These are phyloP conservation scores for Bipolaris sorokiniana DNA, from an alignment of 2,329 filamentous ascomycete species.

Conservation along the genomic window DNA sequence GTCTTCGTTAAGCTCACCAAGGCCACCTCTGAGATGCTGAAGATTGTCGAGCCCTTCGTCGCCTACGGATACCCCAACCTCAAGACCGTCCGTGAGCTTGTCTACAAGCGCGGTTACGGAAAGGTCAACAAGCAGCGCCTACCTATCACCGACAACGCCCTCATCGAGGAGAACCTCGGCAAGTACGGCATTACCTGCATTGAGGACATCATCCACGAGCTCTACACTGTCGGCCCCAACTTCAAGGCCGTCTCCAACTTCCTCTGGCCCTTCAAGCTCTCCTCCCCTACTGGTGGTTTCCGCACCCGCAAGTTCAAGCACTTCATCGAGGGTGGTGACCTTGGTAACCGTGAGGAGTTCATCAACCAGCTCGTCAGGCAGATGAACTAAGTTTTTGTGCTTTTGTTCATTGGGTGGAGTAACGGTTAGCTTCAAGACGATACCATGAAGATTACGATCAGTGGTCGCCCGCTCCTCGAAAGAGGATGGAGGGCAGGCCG, in stretches of 20 bases:
- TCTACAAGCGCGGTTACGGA: conserved; percentile 98
- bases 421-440: conserved; percentile 36
- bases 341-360: conserved; percentile 98
- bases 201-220: conserved; percentile 99
- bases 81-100: conserved; percentile 97
- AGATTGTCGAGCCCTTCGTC: conserved; percentile 97
- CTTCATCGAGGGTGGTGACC: conserved; percentile 98
- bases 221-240: conserved; percentile 96
- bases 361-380: conserved; percentile 96
- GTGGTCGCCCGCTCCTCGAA: conserved; percentile 27
- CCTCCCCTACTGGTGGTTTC: conserved; percentile 98
- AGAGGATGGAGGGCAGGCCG: conserved; percentile 36
- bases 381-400: conserved; percentile 80
- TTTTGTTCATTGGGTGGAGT: conserved; percentile 34
- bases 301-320: conserved; percentile 97
- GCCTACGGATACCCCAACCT: conserved; percentile 99
- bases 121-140: conserved; percentile 99
- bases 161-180: conserved; percentile 96
- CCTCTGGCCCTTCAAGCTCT: conserved; percentile 99
- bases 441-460: conserved; percentile 36
- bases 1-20: conserved; percentile 98
- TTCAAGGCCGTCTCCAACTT: conserved; percentile 99
- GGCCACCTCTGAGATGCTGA: conserved; percentile 96
- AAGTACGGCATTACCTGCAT: conserved; percentile 95
- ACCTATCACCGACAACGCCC: conserved; percentile 93